Conservation (phyloP, 2,329 filamentous ascomycete genomes). For the Magnaporthales sp. region DNA sequence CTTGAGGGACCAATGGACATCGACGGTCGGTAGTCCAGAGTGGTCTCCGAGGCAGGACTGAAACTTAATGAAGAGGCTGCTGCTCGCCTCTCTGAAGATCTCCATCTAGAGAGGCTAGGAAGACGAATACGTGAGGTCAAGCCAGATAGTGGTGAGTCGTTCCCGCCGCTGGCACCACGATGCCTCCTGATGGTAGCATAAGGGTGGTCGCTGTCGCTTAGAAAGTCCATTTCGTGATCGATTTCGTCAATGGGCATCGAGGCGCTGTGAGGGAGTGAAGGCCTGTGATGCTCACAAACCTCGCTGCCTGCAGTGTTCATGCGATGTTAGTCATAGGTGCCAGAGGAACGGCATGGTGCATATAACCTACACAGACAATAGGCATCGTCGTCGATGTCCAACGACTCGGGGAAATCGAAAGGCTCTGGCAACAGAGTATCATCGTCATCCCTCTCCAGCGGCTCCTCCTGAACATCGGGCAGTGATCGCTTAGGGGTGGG, state of each 20-base stretch:
- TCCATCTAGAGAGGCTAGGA: conserved; percentile 42
- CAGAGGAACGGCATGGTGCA: background rate
- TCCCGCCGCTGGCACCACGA: conserved; percentile 31
- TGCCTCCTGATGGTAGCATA: conserved; percentile 45
- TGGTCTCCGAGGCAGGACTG: conserved; percentile 71
- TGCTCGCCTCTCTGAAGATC: conserved; percentile 31
- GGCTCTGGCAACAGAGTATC: conserved; percentile 36
- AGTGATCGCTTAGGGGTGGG: conserved; percentile 51
- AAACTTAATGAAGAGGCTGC: conserved; percentile 29
- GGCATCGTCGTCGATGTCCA: conserved; percentile 39
- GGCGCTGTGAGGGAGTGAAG: conserved; percentile 29
- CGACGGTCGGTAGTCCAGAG: conserved; percentile 66
- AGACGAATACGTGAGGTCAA: conserved; percentile 59
- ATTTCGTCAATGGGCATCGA: conserved; percentile 34
- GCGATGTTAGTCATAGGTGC: conserved; percentile 8
- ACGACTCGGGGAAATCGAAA: background rate
- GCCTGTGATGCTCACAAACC: conserved; percentile 48
- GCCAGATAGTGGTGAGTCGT: conserved; percentile 51
- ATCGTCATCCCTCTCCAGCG: conserved; percentile 58
- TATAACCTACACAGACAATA: conserved; percentile 65
- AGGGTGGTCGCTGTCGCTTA: conserved; percentile 54
- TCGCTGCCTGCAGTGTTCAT: conserved; percentile 42
- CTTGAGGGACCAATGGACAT: conserved; percentile 59
- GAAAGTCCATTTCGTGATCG: conserved; percentile 59
- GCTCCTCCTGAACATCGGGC: conserved; percentile 79